Percentiles rank a stretch among this genome's conserved stretches.
Conservation (phyloP, 2,329 filamentous ascomycete genomes). For the Cytospora leucostoma region DNA sequence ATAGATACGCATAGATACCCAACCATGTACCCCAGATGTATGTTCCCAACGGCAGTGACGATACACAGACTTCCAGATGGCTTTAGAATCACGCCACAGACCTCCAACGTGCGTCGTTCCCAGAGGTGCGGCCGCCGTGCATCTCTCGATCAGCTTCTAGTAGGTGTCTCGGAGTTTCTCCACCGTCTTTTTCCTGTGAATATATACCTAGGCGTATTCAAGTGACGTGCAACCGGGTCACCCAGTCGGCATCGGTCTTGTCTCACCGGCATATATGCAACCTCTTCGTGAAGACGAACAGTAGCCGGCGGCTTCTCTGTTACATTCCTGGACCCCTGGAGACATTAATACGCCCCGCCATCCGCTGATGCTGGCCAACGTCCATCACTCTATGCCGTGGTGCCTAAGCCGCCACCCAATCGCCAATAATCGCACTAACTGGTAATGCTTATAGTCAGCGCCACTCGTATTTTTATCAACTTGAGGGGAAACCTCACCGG, state of each 20-base stretch:
- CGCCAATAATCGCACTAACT: background rate
- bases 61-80: conserved; percentile 2
- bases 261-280: too few relatives aligned
- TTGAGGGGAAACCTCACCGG: background rate
- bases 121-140: background rate
- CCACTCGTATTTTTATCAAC: background rate
- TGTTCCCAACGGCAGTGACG: background rate
- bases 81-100: background rate
- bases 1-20: background rate
- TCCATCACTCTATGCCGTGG: background rate
- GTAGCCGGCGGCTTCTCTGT: background rate
- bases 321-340: background rate
- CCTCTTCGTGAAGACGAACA: too few relatives aligned
- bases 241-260: too few relatives aligned
- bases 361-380: background rate
- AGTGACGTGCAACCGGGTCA: too few relatives aligned
- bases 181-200: too few relatives aligned
- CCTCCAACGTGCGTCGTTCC: background rate
- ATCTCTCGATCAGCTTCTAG: background rate
- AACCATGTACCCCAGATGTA: background rate
- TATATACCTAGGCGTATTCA: too few relatives aligned
- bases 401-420: background rate
- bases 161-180: background rate
- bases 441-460: background rate
- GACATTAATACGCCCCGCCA: background rate